Percentiles rank a stretch among this genome's conserved stretches.
Conservation (phyloP, 768 basidiomycete genomes). For the Punctularia strigosozonata region DNA sequence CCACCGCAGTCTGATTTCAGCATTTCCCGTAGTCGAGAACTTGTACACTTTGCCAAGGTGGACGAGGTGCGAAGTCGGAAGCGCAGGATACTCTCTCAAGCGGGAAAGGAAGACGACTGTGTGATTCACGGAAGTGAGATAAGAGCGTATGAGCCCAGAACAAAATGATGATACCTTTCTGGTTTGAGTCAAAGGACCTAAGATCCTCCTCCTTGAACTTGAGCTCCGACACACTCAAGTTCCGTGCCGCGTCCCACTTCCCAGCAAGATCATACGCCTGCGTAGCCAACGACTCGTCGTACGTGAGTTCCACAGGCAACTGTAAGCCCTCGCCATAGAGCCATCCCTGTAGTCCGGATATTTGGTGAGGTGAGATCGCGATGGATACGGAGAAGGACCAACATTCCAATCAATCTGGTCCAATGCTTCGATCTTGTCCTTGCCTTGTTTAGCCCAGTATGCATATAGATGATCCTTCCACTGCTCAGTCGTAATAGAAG, state of each 20-base stretch:
- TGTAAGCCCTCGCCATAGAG: conserved; percentile 66
- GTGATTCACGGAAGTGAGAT: background rate
- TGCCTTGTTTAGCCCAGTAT: conserved; percentile 52
- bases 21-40: conserved; percentile 49
- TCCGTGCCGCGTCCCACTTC: conserved; percentile 60
- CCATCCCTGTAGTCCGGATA: conserved; percentile 78
- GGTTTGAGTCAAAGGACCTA: conserved; percentile 55
- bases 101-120: conserved; percentile 79
- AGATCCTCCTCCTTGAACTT: conserved; percentile 53
- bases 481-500: conserved; percentile 72
- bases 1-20: conserved; percentile 70
- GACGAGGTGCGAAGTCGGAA: conserved; percentile 47
- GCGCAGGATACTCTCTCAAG: conserved; percentile 46
- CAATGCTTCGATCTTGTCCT: conserved; percentile 47
- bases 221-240: conserved; percentile 27
- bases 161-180: conserved; percentile 41
- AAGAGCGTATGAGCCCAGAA: background rate
- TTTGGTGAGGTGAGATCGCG: too few species aligned
- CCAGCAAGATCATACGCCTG: conserved; percentile 62
- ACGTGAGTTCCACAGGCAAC: conserved; percentile 65
- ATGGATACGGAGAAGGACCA: too few species aligned
- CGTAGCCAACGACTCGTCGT: conserved; percentile 61
- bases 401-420: conserved; percentile 74
- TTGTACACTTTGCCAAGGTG: conserved; percentile 45
- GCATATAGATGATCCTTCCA: conserved; percentile 75